A percentile compares a stretch with the other conserved stretches of the same genome.
Conservation (phyloP, 495 filamentous ascomycete genomes). For the Friedmanniomyces endolithicus region DNA sequence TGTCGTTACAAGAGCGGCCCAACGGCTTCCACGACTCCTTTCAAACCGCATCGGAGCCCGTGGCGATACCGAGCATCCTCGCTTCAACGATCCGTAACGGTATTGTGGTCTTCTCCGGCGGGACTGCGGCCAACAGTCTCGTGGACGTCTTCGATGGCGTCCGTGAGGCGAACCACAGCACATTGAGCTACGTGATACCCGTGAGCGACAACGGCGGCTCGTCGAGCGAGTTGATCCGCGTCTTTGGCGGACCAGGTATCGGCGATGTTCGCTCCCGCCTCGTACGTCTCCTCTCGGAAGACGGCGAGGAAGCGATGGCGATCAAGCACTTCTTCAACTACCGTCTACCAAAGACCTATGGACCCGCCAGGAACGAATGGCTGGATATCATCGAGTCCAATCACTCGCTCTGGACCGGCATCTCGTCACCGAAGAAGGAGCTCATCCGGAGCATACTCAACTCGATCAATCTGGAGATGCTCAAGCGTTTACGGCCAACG, state of each 20-base stretch:
- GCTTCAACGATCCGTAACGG: constrained; percentile 25
- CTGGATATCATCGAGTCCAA: constrained; percentile 77
- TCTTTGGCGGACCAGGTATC: constrained; percentile 73
- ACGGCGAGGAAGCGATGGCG: constrained; percentile 50
- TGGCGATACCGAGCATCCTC: background rate
- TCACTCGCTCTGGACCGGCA: constrained; percentile 58
- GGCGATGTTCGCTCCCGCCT: constrained; percentile 40
- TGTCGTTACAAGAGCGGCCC: background rate
- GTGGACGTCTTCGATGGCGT: constrained; percentile 80
- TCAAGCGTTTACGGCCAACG: constrained; percentile 68
- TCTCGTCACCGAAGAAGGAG: constrained; percentile 76
- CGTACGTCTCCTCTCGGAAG: constrained; percentile 71
- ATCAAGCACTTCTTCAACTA: constrained; percentile 78
- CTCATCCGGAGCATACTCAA: constrained; percentile 86
- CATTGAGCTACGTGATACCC: constrained; percentile 72
- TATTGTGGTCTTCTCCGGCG: constrained; percentile 76
- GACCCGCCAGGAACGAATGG: constrained; percentile 56
- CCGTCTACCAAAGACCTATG: constrained; percentile 47
- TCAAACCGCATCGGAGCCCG: background rate
- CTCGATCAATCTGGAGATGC: constrained; percentile 74
- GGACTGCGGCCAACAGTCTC: constrained; percentile 83
- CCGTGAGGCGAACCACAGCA: constrained; percentile 54
- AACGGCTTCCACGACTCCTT: background rate
- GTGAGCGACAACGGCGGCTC: constrained; percentile 93
- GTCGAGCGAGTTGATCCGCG: constrained; percentile 79